Evolutionary conservation across 1,284 basidiomycete species (phyloP).

Genomic region (Cutaneotrichosporon curvatum): DNA sequence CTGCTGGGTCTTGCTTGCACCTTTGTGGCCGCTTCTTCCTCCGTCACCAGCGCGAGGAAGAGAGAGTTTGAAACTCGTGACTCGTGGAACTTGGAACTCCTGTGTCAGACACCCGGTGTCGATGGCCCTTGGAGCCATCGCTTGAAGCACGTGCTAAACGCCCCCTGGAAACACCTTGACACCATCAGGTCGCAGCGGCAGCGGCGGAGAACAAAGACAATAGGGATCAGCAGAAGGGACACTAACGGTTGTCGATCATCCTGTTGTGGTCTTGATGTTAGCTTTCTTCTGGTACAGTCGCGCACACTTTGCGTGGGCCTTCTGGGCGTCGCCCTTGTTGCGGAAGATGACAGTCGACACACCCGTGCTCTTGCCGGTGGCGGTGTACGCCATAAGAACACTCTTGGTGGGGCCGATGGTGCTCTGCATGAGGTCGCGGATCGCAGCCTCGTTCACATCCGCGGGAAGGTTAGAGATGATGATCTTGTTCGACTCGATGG

Average conservation of each 20-base stretch:
- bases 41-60: no score
- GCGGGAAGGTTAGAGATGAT: slow-evolving; percentile 89
- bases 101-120: no score
- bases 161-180: no score
- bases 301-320: slow-evolving; percentile 74
- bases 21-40: no score
- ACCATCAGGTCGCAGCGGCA: no score
- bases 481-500: slow-evolving; percentile 68
- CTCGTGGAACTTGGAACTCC: no score
- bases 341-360: slow-evolving; percentile 80
- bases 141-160: no score
- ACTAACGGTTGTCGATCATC: slow-evolving; percentile 99
- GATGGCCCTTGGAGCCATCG: no score
- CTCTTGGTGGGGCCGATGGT: slow-evolving; percentile 83
- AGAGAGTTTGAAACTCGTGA: no score
- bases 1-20: no score
- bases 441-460: slow-evolving; percentile 91
- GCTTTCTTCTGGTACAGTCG: slow-evolving; percentile 1
- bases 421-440: slow-evolving; percentile 86
- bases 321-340: slow-evolving; percentile 79
- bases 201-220: no score
- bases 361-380: slow-evolving; percentile 79
- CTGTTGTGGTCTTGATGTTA: slow-evolving; percentile 70
- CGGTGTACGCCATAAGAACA: slow-evolving; percentile 79
- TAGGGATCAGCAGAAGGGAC: slow-evolving; percentile 29